Conservation (phyloP, 176 grass and related monocot species). For the Olyra latifolia region DNA sequence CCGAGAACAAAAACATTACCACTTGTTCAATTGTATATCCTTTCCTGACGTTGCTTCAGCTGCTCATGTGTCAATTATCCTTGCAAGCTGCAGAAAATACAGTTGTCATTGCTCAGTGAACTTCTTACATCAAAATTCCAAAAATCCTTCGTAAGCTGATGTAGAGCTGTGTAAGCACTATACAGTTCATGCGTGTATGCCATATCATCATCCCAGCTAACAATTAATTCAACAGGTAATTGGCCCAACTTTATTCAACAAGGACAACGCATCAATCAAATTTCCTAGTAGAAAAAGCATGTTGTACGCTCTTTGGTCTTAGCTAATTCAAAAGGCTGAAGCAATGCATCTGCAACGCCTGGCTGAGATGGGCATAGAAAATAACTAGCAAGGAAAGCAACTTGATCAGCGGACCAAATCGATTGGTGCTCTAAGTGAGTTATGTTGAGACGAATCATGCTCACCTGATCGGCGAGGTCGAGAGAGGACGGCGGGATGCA, state of each 20-base stretch:
- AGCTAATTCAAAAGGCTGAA: too few relatives aligned
- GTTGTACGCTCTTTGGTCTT: constrained; percentile 20
- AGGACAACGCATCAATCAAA: neutral
- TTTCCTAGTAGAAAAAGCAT: constrained; percentile 32
- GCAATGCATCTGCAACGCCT: constrained; percentile 19
- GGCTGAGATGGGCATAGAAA: constrained; percentile 44
- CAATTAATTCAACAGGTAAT: constrained; percentile 18
- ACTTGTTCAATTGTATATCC: constrained; percentile 96
- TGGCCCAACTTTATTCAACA: constrained; percentile 1
- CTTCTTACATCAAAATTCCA: neutral
- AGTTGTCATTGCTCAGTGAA: neutral
- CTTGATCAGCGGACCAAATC: too few relatives aligned
- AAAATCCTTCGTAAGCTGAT: neutral
- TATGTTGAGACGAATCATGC: too few relatives aligned
- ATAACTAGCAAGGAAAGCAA: too few relatives aligned
- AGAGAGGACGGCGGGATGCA: too few relatives aligned
- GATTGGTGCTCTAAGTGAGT: too few relatives aligned
- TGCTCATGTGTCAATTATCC: constrained; percentile 74
- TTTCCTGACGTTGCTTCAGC: constrained; percentile 82
- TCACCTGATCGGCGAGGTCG: too few relatives aligned
- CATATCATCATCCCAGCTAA: neutral
- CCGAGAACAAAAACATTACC: too few relatives aligned
- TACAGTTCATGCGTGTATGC: neutral
- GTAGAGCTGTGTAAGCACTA: neutral
- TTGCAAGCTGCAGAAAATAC: constrained; percentile 53